phyloP scores from a whole-genome alignment of 2,329 filamentous ascomycete genomes.

The Hymenoscyphus occultus region DNA sequence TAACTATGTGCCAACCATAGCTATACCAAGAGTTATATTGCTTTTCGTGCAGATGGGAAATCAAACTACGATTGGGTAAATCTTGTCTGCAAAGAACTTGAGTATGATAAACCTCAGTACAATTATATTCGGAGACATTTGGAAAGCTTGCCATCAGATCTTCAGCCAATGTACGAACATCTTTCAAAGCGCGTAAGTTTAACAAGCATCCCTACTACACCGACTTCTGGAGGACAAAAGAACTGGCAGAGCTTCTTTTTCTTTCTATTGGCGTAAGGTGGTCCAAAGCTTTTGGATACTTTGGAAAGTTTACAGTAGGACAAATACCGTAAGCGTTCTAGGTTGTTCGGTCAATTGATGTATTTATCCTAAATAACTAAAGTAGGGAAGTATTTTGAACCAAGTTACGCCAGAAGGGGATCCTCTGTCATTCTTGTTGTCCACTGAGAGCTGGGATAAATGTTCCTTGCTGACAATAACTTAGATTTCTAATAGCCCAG shows the following conservation, averaged over 20 bases:
- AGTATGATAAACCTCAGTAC: slow-evolving; percentile 5
- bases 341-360: too few species aligned
- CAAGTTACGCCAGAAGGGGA: too few species aligned
- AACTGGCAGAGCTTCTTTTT: too few species aligned
- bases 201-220: not conserved
- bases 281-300: too few species aligned
- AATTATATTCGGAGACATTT: slow-evolving; percentile 4
- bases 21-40: slow-evolving; percentile 9
- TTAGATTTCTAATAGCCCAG: slow-evolving; percentile 3
- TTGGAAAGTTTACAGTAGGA: too few species aligned
- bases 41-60: slow-evolving; percentile 3
- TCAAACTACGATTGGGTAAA: slow-evolving; percentile 10
- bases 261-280: too few species aligned
- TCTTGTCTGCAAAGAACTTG: slow-evolving; percentile 7
- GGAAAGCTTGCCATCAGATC: slow-evolving; percentile 11
- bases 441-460: not conserved
- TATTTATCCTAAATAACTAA: too few species aligned
- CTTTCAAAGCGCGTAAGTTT: slow-evolving; percentile 4
- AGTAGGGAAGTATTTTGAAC: too few species aligned
- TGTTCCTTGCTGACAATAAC: not conserved
- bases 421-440: too few species aligned
- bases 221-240: too few species aligned
- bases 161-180: slow-evolving; percentile 9
- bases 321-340: too few species aligned
- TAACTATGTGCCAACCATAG: not conserved